Percentiles rank a stretch among this genome's conserved stretches.
phyloP scores from a whole-genome alignment of 2,329 filamentous ascomycete genomes.

The Aspergillus persii region DNA sequence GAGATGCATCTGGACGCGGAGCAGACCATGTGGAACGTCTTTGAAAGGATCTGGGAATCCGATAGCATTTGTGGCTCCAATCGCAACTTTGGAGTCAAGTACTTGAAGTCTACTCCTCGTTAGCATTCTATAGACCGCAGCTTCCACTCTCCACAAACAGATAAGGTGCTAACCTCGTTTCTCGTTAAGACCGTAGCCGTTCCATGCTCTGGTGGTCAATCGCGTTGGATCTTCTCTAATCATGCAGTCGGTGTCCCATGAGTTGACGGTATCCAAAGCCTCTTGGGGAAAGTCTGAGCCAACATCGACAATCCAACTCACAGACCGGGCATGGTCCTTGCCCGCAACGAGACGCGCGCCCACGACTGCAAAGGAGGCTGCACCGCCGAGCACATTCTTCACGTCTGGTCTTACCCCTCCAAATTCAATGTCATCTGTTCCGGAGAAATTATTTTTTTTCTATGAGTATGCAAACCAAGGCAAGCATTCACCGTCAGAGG shows the following conservation, averaged over 20 bases:
- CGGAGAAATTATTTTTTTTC: no score
- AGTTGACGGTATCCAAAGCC: slow-evolving; percentile 62
- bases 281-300: slow-evolving; percentile 79
- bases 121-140: neutral
- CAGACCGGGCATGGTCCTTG: slow-evolving; percentile 58
- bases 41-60: slow-evolving; percentile 64
- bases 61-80: slow-evolving; percentile 72
- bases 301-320: slow-evolving; percentile 89
- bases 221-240: slow-evolving; percentile 65
- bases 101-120: slow-evolving; percentile 67
- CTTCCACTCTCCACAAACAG: neutral
- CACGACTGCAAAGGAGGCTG: slow-evolving; percentile 79
- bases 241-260: slow-evolving; percentile 74
- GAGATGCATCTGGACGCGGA: slow-evolving; percentile 73
- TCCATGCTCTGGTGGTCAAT: slow-evolving; percentile 87
- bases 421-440: slow-evolving; percentile 85
- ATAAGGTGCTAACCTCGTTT: slow-evolving; percentile 51
- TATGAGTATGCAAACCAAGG: slow-evolving; percentile 15
- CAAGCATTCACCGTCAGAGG: neutral
- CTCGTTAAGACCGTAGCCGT: slow-evolving; percentile 73
- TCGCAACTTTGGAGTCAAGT: slow-evolving; percentile 80
- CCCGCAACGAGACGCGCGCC: slow-evolving; percentile 87
- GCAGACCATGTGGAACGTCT: slow-evolving; percentile 85
- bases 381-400: slow-evolving; percentile 79
- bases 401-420: slow-evolving; percentile 66